A percentile compares a stretch with the other conserved stretches of the same genome.
These are phyloP conservation scores for Trichoderma breve DNA, from an alignment of 2,329 filamentous ascomycete species.

Conservation along the genomic window DNA sequence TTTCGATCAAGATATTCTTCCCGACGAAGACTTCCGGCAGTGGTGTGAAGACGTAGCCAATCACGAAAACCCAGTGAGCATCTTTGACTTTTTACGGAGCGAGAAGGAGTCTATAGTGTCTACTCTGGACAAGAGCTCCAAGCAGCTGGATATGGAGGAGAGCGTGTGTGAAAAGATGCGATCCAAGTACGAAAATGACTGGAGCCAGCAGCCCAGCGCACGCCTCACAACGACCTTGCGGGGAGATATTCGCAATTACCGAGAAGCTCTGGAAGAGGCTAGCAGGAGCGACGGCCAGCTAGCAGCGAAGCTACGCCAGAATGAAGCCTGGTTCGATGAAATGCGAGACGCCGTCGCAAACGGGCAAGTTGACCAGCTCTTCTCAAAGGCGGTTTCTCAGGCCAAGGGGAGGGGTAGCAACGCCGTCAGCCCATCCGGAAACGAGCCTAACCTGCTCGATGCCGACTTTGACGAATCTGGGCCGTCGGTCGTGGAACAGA, in stretches of 20 bases:
- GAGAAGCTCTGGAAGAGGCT: conserved; percentile 86
- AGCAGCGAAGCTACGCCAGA: conserved; percentile 78
- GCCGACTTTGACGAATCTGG: conserved; percentile 83
- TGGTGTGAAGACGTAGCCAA: conserved; percentile 94
- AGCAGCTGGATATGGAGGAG: conserved; percentile 94
- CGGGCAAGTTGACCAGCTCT: conserved; percentile 83
- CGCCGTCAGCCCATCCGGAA: conserved; percentile 56
- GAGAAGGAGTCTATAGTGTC: conserved; percentile 74
- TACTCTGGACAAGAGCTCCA: conserved; percentile 74
- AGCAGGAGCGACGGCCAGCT: conserved; percentile 81
- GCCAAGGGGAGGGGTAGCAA: conserved; percentile 65
- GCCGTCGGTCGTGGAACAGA: conserved; percentile 83
- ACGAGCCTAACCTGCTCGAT: conserved; percentile 80
- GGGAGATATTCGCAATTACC: conserved; percentile 83
- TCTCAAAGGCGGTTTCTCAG: conserved; percentile 81
- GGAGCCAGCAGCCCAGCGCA: conserved; percentile 95
- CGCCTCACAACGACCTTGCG: conserved; percentile 83
- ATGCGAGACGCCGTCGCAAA: conserved; percentile 88
- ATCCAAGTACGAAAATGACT: conserved; percentile 91
- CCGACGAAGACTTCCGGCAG: conserved; percentile 85
- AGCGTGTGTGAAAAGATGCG: conserved; percentile 99
- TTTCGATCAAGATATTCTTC: conserved; percentile 81
- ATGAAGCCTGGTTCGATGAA: conserved; percentile 87
- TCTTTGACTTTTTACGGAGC: conserved; percentile 74
- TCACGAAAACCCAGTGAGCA: conserved; percentile 73